Conservation (phyloP, 176 grass and related monocot species). For the Aechmea fasciata region DNA sequence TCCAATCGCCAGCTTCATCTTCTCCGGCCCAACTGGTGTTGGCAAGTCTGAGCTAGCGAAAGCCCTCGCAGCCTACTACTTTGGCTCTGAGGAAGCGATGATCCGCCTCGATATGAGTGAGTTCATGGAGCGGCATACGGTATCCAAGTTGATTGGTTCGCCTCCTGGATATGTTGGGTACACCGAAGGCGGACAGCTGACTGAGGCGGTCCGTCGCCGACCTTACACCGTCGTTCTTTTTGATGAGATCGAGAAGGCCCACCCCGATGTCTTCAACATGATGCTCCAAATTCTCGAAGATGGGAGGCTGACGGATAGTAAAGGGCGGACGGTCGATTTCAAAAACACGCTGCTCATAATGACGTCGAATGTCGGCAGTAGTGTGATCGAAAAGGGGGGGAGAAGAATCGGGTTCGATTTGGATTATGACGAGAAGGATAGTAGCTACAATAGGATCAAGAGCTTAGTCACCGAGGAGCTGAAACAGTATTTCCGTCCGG, state of each 20-base stretch:
- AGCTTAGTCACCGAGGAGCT: constrained; percentile 84
- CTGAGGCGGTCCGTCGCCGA: constrained; percentile 86
- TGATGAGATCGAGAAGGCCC: constrained; percentile 96
- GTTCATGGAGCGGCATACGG: constrained; percentile 97
- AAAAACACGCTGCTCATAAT: constrained; percentile 90
- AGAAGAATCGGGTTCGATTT: constrained; percentile 86
- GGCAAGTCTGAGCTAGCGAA: constrained; percentile 97
- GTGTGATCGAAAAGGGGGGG: constrained; percentile 90
- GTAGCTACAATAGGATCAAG: constrained; percentile 91
- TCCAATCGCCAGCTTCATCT: constrained; percentile 96
- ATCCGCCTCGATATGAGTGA: constrained; percentile 98
- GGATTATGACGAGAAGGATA: constrained; percentile 79
- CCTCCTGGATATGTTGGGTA: constrained; percentile 97
- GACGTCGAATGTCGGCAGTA: constrained; percentile 89
- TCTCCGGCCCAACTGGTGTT: constrained; percentile 93
- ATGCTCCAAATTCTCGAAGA: constrained; percentile 99
- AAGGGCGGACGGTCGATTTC: constrained; percentile 84
- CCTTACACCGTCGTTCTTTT: constrained; percentile 91
- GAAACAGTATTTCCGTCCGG: constrained; percentile 89
- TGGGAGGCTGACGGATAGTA: constrained; percentile 88
- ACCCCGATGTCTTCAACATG: constrained; percentile 99
- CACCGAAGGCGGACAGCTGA: constrained; percentile 81
- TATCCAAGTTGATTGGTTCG: constrained; percentile 90
- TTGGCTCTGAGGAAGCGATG: constrained; percentile 94
- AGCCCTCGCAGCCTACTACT: constrained; percentile 74